Percentiles rank a stretch among this genome's conserved stretches.
phyloP scores from a whole-genome alignment of 345 rosid genomes.

The Eutrema japonicum region DNA sequence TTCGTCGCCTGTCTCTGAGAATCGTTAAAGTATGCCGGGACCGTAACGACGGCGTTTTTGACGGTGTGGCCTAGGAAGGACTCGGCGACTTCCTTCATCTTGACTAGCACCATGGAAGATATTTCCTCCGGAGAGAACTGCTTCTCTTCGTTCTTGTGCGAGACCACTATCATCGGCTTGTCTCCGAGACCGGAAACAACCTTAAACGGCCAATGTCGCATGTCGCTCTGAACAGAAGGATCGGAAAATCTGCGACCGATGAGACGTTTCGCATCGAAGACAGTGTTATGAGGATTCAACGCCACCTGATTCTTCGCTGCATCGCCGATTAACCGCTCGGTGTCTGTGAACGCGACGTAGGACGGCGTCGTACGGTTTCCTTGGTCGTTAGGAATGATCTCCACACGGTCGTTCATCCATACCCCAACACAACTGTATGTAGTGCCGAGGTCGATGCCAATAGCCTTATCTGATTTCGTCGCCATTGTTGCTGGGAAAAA shows the following conservation, averaged over 20 bases:
- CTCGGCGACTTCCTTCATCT: slow-evolving; percentile 51
- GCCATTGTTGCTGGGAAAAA: slow-evolving; percentile 32
- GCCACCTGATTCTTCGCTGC: slow-evolving; percentile 64
- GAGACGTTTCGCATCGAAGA: slow-evolving; percentile 56
- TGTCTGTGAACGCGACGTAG: slow-evolving; percentile 53
- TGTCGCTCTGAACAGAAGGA: slow-evolving; percentile 51
- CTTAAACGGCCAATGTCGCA: slow-evolving; percentile 55
- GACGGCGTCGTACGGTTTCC: slow-evolving; percentile 53
- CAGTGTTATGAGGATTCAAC: slow-evolving; percentile 59
- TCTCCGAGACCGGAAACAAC: slow-evolving; percentile 50
- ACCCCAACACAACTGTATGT: slow-evolving; percentile 54
- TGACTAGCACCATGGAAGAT: slow-evolving; percentile 44
- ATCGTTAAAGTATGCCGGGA: slow-evolving; percentile 49
- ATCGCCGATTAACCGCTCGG: slow-evolving; percentile 53
- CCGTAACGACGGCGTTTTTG: slow-evolving; percentile 47
- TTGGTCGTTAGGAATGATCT: slow-evolving; percentile 52
- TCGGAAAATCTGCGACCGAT: slow-evolving; percentile 51
- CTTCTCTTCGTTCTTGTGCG: slow-evolving; percentile 49
- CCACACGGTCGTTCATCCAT: slow-evolving; percentile 51
- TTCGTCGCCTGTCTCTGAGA: slow-evolving; percentile 47
- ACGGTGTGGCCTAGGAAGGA: slow-evolving; percentile 38
- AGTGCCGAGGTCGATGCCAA: slow-evolving; percentile 53
- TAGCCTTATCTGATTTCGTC: slow-evolving; percentile 41
- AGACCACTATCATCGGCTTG: slow-evolving; percentile 52
- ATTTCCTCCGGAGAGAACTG: slow-evolving; percentile 51